Evolutionary conservation across 805 yeast genomes (phyloP), one percentile per base, ranked within the genome.

Genomic region (Naumovozyma castellii): DNA sequence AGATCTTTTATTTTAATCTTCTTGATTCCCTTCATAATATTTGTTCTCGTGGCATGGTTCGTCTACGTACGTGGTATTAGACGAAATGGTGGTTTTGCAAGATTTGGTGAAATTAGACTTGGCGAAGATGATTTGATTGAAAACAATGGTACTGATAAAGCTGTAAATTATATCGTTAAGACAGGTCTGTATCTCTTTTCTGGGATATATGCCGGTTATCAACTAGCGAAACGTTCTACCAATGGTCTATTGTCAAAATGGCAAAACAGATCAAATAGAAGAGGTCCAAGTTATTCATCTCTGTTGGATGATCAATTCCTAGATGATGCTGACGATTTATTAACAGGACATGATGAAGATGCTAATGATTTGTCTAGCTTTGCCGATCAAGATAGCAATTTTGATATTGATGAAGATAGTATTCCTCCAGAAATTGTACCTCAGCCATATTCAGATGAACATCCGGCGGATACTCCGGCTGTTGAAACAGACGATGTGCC

Each of bases 41-140:
- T 77, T 2, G 71, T 74, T 43, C 51, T 73, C 5, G 65, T 69
- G n/a, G 72, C 80, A 1, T 79, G 77, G 73, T 75, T 84, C 55
- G 78, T 86, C 17, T 87, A 83, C 58, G 86, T 83, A 45, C 75
- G 80, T 53, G 94, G 94, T 39, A 76, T 84, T 44, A 76, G 84
- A 43, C 68, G 87, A 49, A 80, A 80, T 55, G 88, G 88, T 18
- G 87, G 87, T 0, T 76, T 80, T 57, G 62, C 75, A 27, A 69
- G 84, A 50, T 79, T 85, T 58, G 96, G 96, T 14, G 94, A 83
- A 58, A 88, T 88, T 43, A 69, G 94, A 47, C 69, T 88, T 35
- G 94, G 86, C 36, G 86, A 78, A 28, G 86, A 79, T 22, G 82
- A 75, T 37, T 72, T 43, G 3, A 72, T 80, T 36, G 88, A 81